phyloP scores from a whole-genome alignment of 768 basidiomycete genomes.

The Podaxis sp. region DNA sequence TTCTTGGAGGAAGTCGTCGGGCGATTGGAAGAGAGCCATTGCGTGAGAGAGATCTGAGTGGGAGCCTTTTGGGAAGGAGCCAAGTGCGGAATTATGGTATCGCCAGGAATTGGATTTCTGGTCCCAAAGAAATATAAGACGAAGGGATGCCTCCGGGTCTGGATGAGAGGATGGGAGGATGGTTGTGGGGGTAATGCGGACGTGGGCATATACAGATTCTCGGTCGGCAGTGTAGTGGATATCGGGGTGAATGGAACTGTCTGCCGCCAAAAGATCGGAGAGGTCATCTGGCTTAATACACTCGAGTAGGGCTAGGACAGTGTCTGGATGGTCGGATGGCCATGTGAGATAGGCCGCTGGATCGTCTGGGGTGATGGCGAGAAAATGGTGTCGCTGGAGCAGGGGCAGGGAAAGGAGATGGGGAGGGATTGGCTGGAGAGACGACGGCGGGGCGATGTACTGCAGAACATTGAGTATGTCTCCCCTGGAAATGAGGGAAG shows the following conservation, averaged over 20 bases:
- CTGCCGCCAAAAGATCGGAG: slow-evolving; percentile 7
- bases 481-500: slow-evolving; percentile 29
- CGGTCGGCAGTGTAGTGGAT: slow-evolving; percentile 42
- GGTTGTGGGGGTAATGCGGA: slow-evolving; percentile 36
- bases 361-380: slow-evolving; percentile 49
- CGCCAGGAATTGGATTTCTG: slow-evolving; percentile 46
- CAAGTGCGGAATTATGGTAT: slow-evolving; percentile 65
- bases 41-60: slow-evolving; percentile 29
- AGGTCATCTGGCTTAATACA: slow-evolving; percentile 6
- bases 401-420: slow-evolving; percentile 61
- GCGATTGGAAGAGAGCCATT: slow-evolving; percentile 23
- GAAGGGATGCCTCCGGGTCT: slow-evolving; percentile 28
- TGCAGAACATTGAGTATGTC: slow-evolving; percentile 49
- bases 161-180: slow-evolving; percentile 19
- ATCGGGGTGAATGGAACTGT: slow-evolving; percentile 16
- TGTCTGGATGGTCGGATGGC: slow-evolving; percentile 44
- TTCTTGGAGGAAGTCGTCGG: slow-evolving; percentile 32
- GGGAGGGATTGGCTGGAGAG: slow-evolving; percentile 45
- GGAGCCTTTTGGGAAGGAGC: slow-evolving; percentile 63
- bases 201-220: slow-evolving; percentile 58
- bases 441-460: slow-evolving; percentile 51
- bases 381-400: slow-evolving; percentile 64
- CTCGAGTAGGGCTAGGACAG: slow-evolving; percentile 38
- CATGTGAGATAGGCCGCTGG: slow-evolving; percentile 63
- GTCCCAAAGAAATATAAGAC: slow-evolving; percentile 73